phyloP scores from a whole-genome alignment of 345 rosid species.

The Citrus sinensis region DVS_A1.0 CM039164.1:15294501-15295000 shows the following conservation, averaged over 20 bases:
- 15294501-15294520: conserved; percentile 77
- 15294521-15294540: conserved; percentile 93
- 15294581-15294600: neutral
- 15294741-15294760: neutral
- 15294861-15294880: too few relatives aligned
- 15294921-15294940: neutral
- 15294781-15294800: neutral
- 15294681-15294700: too few relatives aligned
- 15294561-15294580: neutral
- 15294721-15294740: neutral
- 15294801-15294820: too few relatives aligned
- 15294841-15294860: neutral
- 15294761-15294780: neutral
- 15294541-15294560: conserved; percentile 64
- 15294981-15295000: neutral
- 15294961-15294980: neutral
- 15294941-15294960: neutral
- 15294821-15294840: too few relatives aligned
- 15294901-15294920: neutral
- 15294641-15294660: neutral
- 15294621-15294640: too few relatives aligned
- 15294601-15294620: neutral
- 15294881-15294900: neutral
- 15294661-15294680: neutral
- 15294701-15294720: neutral